These are phyloP conservation scores for Tuber brumale DNA, from an alignment of 495 filamentous ascomycete genomes.

Conservation along the genomic window DNA sequence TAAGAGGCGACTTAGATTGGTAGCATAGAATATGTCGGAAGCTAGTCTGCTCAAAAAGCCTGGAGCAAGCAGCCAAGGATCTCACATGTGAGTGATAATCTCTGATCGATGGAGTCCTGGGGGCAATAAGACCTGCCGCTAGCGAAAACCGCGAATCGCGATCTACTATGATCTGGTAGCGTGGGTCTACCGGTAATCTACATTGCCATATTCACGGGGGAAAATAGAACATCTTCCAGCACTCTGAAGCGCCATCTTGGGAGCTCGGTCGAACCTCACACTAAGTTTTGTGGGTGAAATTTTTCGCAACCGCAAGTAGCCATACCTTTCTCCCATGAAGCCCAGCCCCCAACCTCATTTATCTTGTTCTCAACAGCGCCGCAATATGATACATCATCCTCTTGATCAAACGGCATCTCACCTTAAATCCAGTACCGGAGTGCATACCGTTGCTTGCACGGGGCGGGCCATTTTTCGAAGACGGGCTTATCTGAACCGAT, in stretches of 20 bases:
- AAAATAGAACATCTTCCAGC: background rate
- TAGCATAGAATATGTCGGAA: background rate
- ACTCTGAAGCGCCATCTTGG: background rate
- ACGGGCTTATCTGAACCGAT: background rate
- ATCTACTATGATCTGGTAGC: background rate
- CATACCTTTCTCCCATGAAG: background rate
- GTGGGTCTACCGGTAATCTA: background rate
- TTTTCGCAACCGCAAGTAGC: background rate
- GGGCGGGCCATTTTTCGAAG: background rate
- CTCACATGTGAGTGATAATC: background rate
- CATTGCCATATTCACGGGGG: background rate
- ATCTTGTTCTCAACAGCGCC: background rate
- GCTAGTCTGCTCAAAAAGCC: background rate
- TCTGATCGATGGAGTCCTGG: background rate
- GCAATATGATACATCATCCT: background rate
- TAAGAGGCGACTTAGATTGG: background rate
- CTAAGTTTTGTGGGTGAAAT: background rate
- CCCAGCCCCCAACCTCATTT: background rate
- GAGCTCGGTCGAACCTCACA: background rate
- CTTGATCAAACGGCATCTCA: background rate
- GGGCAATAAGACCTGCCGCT: background rate
- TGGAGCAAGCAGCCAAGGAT: background rate
- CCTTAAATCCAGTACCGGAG: background rate
- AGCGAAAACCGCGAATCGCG: background rate
- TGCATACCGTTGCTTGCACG: background rate